Percentiles rank a stretch among this genome's conserved stretches.
These are phyloP conservation scores for Phytophthora ohioensis DNA, from an alignment of 352 stramenopile species.

Conservation along the genomic window DNA sequence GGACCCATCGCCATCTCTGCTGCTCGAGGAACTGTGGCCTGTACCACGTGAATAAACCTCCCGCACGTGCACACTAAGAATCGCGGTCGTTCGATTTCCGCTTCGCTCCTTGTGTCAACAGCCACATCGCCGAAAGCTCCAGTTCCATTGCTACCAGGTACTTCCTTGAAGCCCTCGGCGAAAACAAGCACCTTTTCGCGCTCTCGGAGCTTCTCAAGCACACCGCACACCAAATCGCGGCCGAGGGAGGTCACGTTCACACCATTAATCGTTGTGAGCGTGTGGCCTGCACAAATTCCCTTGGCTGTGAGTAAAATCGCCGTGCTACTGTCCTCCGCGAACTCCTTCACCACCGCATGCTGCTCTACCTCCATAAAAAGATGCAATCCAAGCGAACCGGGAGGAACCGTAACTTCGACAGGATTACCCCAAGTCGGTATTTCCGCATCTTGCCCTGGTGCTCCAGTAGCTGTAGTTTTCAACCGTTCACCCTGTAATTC, in stretches of 20 bases:
- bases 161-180: constrained; percentile 47
- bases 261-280: constrained; percentile 64
- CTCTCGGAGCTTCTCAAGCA: constrained; percentile 64
- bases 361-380: constrained; percentile 64
- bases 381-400: constrained; percentile 67
- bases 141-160: constrained; percentile 10
- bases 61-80: constrained; percentile 74
- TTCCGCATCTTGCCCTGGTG: constrained; percentile 18
- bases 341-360: constrained; percentile 64
- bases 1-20: constrained; percentile 64
- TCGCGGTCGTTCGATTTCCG: constrained; percentile 47
- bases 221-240: constrained; percentile 48
- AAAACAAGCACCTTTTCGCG: constrained; percentile 65
- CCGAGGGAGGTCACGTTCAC: constrained; percentile 54
- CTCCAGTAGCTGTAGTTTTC: constrained; percentile 16
- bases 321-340: constrained; percentile 59
- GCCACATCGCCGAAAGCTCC: constrained; percentile 13
- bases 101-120: constrained; percentile 28
- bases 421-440: constrained; percentile 39
- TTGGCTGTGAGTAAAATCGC: constrained; percentile 40
- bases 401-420: constrained; percentile 46
- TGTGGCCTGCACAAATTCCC: constrained; percentile 50
- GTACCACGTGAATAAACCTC: constrained; percentile 61
- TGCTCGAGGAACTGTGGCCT: constrained; percentile 57
- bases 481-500: constrained; percentile 25